Evolutionary conservation across 345 rosid genomes (phyloP).

Genomic region (Pugionium cornutum): DNA sequence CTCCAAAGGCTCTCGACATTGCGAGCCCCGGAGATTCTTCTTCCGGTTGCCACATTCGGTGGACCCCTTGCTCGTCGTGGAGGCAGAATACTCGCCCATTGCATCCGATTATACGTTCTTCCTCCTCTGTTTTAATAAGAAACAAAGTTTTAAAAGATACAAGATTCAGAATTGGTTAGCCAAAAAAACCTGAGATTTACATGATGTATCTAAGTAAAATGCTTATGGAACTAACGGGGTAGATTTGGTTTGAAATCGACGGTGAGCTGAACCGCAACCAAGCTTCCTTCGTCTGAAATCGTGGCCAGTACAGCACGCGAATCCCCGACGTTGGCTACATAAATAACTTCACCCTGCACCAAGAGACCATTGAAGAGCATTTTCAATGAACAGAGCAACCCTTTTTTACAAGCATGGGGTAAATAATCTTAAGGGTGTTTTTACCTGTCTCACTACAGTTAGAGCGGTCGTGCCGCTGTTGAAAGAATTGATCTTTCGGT

Average conservation of each 20-base stretch:
- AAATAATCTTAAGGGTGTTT: neutral
- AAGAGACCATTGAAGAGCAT: slow-evolving; percentile 26
- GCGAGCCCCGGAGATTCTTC: slow-evolving; percentile 84
- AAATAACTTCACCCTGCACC: slow-evolving; percentile 62
- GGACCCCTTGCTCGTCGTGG: slow-evolving; percentile 86
- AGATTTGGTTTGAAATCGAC: slow-evolving; percentile 58
- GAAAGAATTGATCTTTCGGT: slow-evolving; percentile 68
- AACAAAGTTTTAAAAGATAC: neutral
- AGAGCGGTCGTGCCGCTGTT: slow-evolving; percentile 87
- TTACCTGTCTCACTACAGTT: slow-evolving; percentile 80
- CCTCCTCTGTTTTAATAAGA: slow-evolving; percentile 61
- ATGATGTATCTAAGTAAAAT: neutral
- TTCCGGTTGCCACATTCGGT: slow-evolving; percentile 86
- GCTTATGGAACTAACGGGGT: slow-evolving; percentile 41
- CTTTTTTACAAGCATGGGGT: neutral
- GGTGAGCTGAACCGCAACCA: slow-evolving; percentile 77
- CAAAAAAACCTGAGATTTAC: neutral
- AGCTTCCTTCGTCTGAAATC: slow-evolving; percentile 1
- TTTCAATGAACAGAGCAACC: neutral
- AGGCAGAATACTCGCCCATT: slow-evolving; percentile 76
- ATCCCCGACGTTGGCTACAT: slow-evolving; percentile 84
- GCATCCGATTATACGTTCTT: slow-evolving; percentile 68
- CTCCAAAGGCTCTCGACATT: slow-evolving; percentile 97
- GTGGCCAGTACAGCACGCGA: slow-evolving; percentile 92
- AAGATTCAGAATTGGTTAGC: slow-evolving; percentile 4